Percentiles rank a stretch among this genome's conserved stretches.
phyloP scores from a whole-genome alignment of 2,329 filamentous ascomycete genomes.

The Ceratocystis cacaofunesta region DNA sequence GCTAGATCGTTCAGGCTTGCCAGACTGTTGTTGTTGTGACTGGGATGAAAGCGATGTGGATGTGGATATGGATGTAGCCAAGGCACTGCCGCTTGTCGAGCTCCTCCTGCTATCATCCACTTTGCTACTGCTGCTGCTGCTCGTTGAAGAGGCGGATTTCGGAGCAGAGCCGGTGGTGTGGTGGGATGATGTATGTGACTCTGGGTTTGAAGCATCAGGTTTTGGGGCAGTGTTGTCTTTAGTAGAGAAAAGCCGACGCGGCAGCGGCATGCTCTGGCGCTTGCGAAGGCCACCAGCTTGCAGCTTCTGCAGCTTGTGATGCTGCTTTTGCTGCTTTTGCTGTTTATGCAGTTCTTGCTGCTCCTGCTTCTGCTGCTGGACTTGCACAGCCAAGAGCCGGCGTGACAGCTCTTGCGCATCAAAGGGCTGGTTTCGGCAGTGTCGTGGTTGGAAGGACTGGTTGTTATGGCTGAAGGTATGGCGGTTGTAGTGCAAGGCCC shows the following conservation, averaged over 20 bases:
- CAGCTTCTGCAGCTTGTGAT: constrained; percentile 23
- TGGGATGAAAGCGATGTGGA: neutral
- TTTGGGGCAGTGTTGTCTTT: constrained; percentile 17
- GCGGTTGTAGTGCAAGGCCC: neutral
- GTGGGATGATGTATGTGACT: neutral
- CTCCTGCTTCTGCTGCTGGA: constrained; percentile 30
- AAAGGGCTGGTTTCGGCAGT: constrained; percentile 23
- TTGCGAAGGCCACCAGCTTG: constrained; percentile 19
- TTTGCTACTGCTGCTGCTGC: neutral
- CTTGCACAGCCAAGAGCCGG: constrained; percentile 36
- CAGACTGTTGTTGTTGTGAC: neutral
- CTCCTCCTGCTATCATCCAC: neutral
- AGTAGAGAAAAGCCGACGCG: constrained; percentile 13
- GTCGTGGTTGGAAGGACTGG: constrained; percentile 20
- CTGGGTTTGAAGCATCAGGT: neutral
- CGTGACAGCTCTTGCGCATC: constrained; percentile 41
- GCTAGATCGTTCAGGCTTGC: neutral
- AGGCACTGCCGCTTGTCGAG: neutral
- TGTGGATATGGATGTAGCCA: neutral
- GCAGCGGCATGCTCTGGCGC: constrained; percentile 2
- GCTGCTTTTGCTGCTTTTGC: constrained; percentile 24
- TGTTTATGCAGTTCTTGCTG: neutral
- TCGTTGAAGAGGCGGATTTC: neutral
- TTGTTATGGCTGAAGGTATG: constrained; percentile 15
- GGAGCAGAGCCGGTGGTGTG: neutral